These are phyloP conservation scores for Dipteronia dyeriana DNA, from an alignment of 345 rosid genomes.

Conservation along the genomic window DNA sequence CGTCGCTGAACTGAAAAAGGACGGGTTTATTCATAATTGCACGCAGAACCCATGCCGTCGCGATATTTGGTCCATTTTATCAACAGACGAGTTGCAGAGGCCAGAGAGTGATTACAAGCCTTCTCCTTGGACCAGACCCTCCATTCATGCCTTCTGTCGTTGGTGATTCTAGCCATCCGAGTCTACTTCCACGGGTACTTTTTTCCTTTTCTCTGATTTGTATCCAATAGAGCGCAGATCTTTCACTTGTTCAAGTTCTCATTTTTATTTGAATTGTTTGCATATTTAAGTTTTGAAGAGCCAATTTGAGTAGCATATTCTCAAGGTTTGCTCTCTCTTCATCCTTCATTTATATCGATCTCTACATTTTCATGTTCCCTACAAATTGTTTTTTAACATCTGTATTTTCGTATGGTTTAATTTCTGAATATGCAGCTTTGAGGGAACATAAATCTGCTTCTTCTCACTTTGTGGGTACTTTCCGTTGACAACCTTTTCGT, in stretches of 20 bases:
- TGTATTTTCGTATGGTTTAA: slow-evolving; percentile 18
- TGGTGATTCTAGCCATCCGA: slow-evolving; percentile 55
- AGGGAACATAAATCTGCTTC: slow-evolving; percentile 63
- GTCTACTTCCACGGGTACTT: slow-evolving; percentile 74
- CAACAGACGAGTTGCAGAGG: too few species aligned
- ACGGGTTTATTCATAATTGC: too few species aligned
- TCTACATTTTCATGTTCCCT: not conserved
- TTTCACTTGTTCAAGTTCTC: slow-evolving; percentile 18
- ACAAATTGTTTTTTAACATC: not conserved
- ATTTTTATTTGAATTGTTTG: slow-evolving; percentile 13
- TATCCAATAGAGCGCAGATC: slow-evolving; percentile 24
- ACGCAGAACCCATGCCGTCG: too few species aligned
- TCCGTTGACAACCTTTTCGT: too few species aligned
- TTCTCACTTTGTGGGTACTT: too few species aligned
- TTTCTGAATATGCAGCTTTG: slow-evolving; percentile 34
- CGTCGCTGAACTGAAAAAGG: too few species aligned
- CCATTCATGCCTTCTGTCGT: too few species aligned
- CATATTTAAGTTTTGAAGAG: slow-evolving; percentile 38
- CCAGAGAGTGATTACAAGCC: too few species aligned
- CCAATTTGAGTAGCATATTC: slow-evolving; percentile 60
- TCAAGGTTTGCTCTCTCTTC: slow-evolving; percentile 34
- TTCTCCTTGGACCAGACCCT: too few species aligned
- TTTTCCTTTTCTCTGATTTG: not conserved
- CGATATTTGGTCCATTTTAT: too few species aligned
- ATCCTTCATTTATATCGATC: not conserved